Percentiles rank a stretch among this genome's conserved stretches.
Evolutionary conservation across 1,284 basidiomycete genomes (phyloP).

Genomic region (Mycena citricolor): DNA sequence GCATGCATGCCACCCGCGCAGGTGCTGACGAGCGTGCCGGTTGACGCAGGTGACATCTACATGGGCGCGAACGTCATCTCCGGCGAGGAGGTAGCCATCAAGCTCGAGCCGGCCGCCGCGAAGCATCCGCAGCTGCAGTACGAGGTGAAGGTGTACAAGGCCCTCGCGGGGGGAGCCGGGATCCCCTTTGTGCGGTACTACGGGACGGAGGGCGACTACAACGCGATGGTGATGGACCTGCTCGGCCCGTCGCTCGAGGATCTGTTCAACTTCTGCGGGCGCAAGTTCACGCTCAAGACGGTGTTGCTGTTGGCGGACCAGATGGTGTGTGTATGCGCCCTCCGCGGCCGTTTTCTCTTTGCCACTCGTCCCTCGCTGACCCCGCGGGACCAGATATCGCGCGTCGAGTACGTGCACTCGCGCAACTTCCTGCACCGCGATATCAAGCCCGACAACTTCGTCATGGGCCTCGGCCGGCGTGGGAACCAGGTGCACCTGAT

Average conservation of each 20-base stretch:
- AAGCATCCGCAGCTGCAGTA: conserved; percentile 67
- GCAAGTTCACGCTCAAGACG: conserved; percentile 90
- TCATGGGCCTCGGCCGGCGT: conserved; percentile 90
- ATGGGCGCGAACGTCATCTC: conserved; percentile 94
- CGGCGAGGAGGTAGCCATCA: conserved; percentile 96
- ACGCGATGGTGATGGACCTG: conserved; percentile 95
- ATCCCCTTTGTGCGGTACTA: conserved; percentile 96
- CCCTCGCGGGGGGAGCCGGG: conserved; percentile 89
- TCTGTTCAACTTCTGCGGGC: conserved; percentile 93
- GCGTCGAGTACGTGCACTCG: too few species aligned
- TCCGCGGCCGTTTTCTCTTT: too few species aligned
- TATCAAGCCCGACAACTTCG: conserved; percentile 92
- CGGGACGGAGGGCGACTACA: conserved; percentile 93
- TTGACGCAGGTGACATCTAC: conserved; percentile 89
- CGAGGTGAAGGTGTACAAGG: conserved; percentile 90
- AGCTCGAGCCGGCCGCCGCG: conserved; percentile 82
- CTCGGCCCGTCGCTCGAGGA: conserved; percentile 93
- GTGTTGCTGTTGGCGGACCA: conserved; percentile 91
- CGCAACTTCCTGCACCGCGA: conserved; percentile 93
- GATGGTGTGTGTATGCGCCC: conserved; percentile 81
- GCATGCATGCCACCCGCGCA: too few species aligned
- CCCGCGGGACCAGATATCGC: conserved; percentile 35
- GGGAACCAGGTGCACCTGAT: conserved; percentile 92
- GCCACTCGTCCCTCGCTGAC: too few species aligned
- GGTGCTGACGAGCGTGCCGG: too few species aligned